Evolutionary conservation across 2,329 filamentous ascomycete species (phyloP).

Genomic region (Trichoderma aggressivum): DNA sequence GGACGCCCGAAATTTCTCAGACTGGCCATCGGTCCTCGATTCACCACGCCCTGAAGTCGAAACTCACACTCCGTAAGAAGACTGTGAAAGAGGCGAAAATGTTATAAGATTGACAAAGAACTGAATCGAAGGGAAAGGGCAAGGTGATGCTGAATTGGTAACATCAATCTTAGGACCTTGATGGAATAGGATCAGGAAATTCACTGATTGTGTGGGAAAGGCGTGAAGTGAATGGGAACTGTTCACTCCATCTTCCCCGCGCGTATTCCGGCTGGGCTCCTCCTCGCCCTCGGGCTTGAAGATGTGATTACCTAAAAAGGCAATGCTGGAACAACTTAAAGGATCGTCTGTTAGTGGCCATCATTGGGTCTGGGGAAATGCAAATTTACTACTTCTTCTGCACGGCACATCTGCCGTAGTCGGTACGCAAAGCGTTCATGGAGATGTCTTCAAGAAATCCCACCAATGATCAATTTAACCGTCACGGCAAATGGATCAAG

Average conservation of each 20-base stretch:
- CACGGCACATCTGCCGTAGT: background rate
- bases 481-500: background rate
- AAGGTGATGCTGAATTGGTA: background rate
- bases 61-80: background rate
- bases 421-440: background rate
- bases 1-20: background rate
- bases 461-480: background rate
- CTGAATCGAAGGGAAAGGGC: no score
- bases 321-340: background rate
- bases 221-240: background rate
- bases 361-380: background rate
- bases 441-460: background rate
- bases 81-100: background rate
- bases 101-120: background rate
- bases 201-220: background rate
- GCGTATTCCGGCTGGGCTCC: background rate
- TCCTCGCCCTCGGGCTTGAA: background rate
- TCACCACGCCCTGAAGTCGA: background rate
- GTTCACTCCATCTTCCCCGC: background rate
- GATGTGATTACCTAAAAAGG: background rate
- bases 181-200: background rate
- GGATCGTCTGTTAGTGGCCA: background rate
- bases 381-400: slow-evolving; percentile 14
- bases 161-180: background rate
- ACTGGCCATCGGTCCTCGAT: background rate